Conservation (phyloP, 1,284 basidiomycete species). For the Sporisorium graminicola region DNA sequence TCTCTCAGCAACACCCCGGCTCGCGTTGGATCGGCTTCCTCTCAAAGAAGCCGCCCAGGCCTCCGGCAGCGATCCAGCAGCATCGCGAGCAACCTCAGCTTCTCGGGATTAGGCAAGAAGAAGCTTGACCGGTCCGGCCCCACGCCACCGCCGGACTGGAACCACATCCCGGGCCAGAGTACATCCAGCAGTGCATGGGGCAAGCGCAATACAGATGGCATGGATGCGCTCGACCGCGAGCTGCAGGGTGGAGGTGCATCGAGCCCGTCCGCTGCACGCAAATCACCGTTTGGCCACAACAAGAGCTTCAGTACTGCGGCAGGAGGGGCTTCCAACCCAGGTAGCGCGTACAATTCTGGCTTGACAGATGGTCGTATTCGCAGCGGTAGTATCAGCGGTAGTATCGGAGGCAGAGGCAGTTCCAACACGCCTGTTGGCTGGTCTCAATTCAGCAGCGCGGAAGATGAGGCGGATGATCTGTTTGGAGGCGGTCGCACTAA, state of each 20-base stretch:
- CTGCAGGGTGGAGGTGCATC: slow-evolving; percentile 45
- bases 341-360: slow-evolving; percentile 2
- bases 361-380: too few relatives aligned
- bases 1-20: slow-evolving; percentile 38
- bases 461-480: slow-evolving; percentile 26
- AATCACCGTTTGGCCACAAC: slow-evolving; percentile 19
- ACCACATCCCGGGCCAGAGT: slow-evolving; percentile 41
- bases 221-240: slow-evolving; percentile 63
- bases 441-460: slow-evolving; percentile 35
- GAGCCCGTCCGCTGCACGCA: slow-evolving; percentile 19
- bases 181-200: slow-evolving; percentile 24
- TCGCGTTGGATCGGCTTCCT: slow-evolving; percentile 35
- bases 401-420: slow-evolving; percentile 20
- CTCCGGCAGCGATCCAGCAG: slow-evolving; percentile 40
- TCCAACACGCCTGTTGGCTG: slow-evolving; percentile 39
- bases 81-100: slow-evolving; percentile 43
- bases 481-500: slow-evolving; percentile 13
- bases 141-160: slow-evolving; percentile 45
- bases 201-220: slow-evolving; percentile 15
- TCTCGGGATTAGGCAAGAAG: slow-evolving; percentile 38
- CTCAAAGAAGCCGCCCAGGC: slow-evolving; percentile 27
- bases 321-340: background rate
- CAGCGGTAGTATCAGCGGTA: slow-evolving; percentile 25
- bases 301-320: slow-evolving; percentile 21
- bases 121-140: slow-evolving; percentile 37